Base-by-base conservation (phyloP, 2,329 filamentous ascomycete genomes). In the Fusarium anguioides region DNA sequence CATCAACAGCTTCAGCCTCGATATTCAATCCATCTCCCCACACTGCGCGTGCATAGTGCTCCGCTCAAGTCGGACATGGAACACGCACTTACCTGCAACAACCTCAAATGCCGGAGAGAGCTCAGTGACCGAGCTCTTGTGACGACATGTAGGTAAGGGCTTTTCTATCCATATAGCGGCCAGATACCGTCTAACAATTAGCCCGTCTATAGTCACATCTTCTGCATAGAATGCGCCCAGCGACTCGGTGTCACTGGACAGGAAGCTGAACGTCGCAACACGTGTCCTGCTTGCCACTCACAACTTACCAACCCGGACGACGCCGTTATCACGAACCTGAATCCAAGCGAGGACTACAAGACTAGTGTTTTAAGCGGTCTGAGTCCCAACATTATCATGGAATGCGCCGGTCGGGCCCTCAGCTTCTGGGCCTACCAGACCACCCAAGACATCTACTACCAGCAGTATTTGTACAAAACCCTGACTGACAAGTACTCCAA, bases 371-470 rank as follows among this genome's bases (percentile, higher is more conserved):
- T 97, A 12, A 93, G 92, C 73, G 95, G 95, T 0, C 80, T 97
- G 2, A 92, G 88, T 61, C 95, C 95, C 1, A 89, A 85, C 31
- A 84, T 90, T 27, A 91, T 97, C 66, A 93, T 97, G 85, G 94
- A 97, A 71, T 96, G 93, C 77, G 91, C 93, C 21, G 89, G 90
- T 7, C 86, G 92, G 68, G 93, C 90, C 2, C 78, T 97, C 66
- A 87, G 86, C 29, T 97, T 97, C 75, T 97, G 93, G 90, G 89
- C 88, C 27, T 97, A 97, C 72, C 94, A 97, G 75, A 89, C 89
- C 20, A 89, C 89, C 4, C 92, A 96, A 72, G 92, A 97, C 78
- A 91, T 96, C n/a, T 71, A 62, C 61, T 97, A 94, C 72, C 92
- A 97, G 74, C 89, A 93, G 70, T 89, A 91, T 69, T 79, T 93